Base-by-base conservation (phyloP, 192 early-diverging fungal species). In the Dimargaris xerosporica region DNA sequence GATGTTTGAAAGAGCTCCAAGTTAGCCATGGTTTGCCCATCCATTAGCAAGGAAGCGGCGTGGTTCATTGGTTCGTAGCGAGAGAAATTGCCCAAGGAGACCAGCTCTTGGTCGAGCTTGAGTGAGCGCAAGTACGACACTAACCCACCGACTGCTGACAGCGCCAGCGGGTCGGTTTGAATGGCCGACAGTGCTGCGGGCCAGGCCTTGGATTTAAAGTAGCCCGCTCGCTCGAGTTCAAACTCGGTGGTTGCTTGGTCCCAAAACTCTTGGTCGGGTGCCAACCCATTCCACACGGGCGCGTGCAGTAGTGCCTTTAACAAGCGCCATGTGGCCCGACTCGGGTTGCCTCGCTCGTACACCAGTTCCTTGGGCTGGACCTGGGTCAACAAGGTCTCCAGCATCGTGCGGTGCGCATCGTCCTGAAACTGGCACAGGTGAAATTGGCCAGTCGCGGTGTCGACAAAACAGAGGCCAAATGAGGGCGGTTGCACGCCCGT, bases 331-430 rank as follows among this genome's bases (percentile, higher is more conserved):
- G 78, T 78, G 13, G 67, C 60, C 44, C 66, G 67, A 51, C 70
- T 78, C 19, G 80, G 59, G 31, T 50, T 23, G 19, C 56, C 62
- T 67, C 90, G 91, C 64, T 93, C 90, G 7, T 83, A 73, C 0
- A 99, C 82, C n/a, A 99, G 66, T 68, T 99, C 96, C 28, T 80
- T 82, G 11, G 96, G 96, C 65, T 86, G 89, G 15, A 93, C 68
- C 73, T 99, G 96, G 65, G 90, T 82, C 17, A 97, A 75, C 53
- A 99, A 70, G 0, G 96, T 99, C 64, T 96, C 92, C n/a, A 99
- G 79, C 34, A 78, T 78, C 11, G 93, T 93, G 34, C 93, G 78
- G 66, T 93, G 82, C 21, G 79, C 70, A 67, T 97, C 96, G 68
- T 99, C 96, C 25, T 80, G 68, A 50, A 87, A 89, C 9, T 75